phyloP scores from a whole-genome alignment of 371 early-diverging fungal genomes.

The Mucor lusitanicus region DNA sequence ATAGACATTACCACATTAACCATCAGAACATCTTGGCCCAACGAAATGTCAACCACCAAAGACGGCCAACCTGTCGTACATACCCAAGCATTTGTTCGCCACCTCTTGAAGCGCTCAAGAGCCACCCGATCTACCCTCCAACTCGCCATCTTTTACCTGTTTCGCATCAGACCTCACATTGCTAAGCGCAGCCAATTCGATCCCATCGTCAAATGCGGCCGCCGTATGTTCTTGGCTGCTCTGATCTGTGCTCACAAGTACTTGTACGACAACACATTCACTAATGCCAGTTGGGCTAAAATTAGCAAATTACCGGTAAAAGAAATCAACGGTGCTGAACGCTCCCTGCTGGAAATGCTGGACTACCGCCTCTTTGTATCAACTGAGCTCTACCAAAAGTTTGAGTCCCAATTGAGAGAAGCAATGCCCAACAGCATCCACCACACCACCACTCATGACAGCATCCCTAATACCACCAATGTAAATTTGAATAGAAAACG shows the following conservation, averaged over 20 bases:
- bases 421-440: constrained; percentile 7
- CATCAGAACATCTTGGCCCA: constrained; percentile 40
- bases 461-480: background rate
- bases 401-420: constrained; percentile 28
- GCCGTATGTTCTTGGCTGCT: constrained; percentile 83
- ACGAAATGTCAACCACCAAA: constrained; percentile 28
- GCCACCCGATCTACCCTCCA: constrained; percentile 82
- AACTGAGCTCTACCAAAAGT: constrained; percentile 48
- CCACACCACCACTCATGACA: background rate
- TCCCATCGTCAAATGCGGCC: constrained; percentile 60
- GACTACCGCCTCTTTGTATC: constrained; percentile 76
- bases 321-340: constrained; percentile 78
- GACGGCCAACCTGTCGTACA: constrained; percentile 58
- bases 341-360: constrained; percentile 67
- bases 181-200: constrained; percentile 34
- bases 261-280: constrained; percentile 78
- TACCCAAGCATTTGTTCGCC: constrained; percentile 71
- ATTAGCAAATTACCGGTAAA: constrained; percentile 69
- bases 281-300: constrained; percentile 82
- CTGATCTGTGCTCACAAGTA: constrained; percentile 81
- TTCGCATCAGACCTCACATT: constrained; percentile 57
- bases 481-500: constrained; percentile 8
- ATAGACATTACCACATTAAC: constrained; percentile 60
- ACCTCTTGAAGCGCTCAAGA: constrained; percentile 75
- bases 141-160: constrained; percentile 73